Evolutionary conservation across 2,329 filamentous ascomycete species (phyloP).

Genomic region (Colletotrichum lindemuthianum): DNA sequence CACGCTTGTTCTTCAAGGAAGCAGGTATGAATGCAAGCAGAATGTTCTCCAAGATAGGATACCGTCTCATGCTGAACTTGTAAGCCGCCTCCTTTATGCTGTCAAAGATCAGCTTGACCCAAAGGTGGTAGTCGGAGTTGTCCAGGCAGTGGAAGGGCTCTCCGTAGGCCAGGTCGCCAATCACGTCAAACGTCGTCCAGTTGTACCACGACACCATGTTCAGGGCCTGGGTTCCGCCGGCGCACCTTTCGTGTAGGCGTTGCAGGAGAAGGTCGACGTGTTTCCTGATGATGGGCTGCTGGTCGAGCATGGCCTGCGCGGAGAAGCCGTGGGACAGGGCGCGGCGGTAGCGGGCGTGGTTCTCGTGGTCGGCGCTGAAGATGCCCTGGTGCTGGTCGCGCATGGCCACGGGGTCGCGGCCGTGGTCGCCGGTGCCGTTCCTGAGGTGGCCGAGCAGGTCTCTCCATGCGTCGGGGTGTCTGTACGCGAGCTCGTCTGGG

Average conservation of each 20-base stretch:
- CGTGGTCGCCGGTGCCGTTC: constrained; percentile 19
- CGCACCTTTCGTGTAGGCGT: constrained; percentile 45
- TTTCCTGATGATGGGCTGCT: constrained; percentile 43
- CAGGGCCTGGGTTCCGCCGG: not conserved
- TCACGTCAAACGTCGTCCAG: constrained; percentile 43
- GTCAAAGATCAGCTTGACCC: constrained; percentile 9
- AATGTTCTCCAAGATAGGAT: not conserved
- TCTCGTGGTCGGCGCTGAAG: constrained; percentile 34
- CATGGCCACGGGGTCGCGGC: constrained; percentile 5
- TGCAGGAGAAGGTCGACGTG: constrained; percentile 52
- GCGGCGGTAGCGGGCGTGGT: constrained; percentile 23
- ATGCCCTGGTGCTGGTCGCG: constrained; percentile 2
- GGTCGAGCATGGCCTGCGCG: constrained; percentile 37
- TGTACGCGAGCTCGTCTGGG: constrained; percentile 58
- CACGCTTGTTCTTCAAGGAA: constrained; percentile 1
- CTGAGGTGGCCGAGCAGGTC: constrained; percentile 49
- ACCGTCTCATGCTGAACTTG: not conserved
- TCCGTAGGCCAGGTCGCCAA: constrained; percentile 43
- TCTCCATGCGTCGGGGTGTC: constrained; percentile 46
- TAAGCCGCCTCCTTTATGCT: constrained; percentile 10
- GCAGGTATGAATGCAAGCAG: not conserved
- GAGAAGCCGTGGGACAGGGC: constrained; percentile 39
- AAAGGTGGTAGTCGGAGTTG: constrained; percentile 8
- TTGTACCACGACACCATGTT: constrained; percentile 42
- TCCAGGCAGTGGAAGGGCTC: constrained; percentile 42